Base-by-base conservation (phyloP, 768 basidiomycete species). In the Lanmaoa rubissima region DNA sequence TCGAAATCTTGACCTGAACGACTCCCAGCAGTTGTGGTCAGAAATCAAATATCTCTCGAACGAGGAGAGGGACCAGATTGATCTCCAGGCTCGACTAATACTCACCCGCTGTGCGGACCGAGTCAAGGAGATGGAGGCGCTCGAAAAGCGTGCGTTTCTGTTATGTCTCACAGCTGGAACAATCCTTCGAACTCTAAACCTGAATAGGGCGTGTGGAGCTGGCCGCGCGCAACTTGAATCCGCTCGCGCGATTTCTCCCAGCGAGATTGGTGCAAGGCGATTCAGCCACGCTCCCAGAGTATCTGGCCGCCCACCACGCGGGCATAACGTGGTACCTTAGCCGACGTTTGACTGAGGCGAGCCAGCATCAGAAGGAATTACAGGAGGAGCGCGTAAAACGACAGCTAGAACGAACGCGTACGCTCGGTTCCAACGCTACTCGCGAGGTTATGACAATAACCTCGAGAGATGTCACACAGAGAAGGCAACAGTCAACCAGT, bases 11-110 rank as follows among this genome's bases (percentile, higher is more conserved):
- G 86, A 92, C 74, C 65, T 90, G 13, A 74, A 68, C 24, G 75
- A 75, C 51, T 68, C 80, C 46, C 73, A 77, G 56, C 74, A 78
- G 57, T 75, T 78, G 44, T 91, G 88, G 88, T 71, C 79, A 17
- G 80, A 81, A 51, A 76, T 92, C 50, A 83, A 82, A 59, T 76
- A 87, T 65, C 80, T 99, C 7, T 85, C 85, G 10, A 94, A 98
- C 67, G 85, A 92, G 60, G 95, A 99, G 71, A 80, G 95, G 58
- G 95, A 98, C 74, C 93, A 97, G 74, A 91, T 99, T 51, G 97
- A 99, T 78, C 75, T 94, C 58, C 90, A 96, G 69, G 89, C 92
- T 34, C 87, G 90, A 61, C 81, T 93, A 64, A 88, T 97, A 53
- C 77, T 98, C 48, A 82, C 86, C 48, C 83, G 87, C 51, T 97